Evolutionary conservation across 495 filamentous ascomycete genomes (phyloP).

Genomic region (Apiosordaria backusii): DNA sequence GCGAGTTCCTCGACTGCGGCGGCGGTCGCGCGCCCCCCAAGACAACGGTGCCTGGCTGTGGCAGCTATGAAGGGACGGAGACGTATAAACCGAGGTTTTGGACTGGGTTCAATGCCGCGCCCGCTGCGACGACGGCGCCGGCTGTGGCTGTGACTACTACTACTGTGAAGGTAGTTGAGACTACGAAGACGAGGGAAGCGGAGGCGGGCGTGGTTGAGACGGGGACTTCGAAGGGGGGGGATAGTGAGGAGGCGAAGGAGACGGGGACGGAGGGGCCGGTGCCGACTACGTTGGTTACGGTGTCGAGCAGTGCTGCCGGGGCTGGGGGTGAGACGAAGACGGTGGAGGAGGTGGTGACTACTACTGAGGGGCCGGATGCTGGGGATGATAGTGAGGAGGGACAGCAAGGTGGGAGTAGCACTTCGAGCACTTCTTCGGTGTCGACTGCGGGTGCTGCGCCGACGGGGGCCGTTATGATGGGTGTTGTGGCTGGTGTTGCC

Average conservation of each 20-base stretch:
- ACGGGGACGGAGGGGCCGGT: background rate
- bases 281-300: slow-evolving; percentile 10
- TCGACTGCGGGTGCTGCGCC: slow-evolving; percentile 19
- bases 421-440: background rate
- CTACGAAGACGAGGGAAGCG: background rate
- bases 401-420: background rate
- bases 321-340: background rate
- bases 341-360: background rate
- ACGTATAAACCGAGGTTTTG: slow-evolving; percentile 51
- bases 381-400: background rate
- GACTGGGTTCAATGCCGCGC: slow-evolving; percentile 32
- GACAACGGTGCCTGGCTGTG: slow-evolving; percentile 55
- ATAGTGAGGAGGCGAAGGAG: background rate
- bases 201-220: background rate
- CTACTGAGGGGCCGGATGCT: background rate
- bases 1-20: slow-evolving; percentile 57
- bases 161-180: slow-evolving; percentile 6
- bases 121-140: slow-evolving; percentile 10
- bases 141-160: slow-evolving; percentile 23
- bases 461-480: slow-evolving; percentile 16
- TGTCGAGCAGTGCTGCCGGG: background rate
- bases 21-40: slow-evolving; percentile 59
- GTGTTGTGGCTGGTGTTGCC: slow-evolving; percentile 14
- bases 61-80: slow-evolving; percentile 53
- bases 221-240: background rate